These are phyloP conservation scores for Penicillium griseofulvum DNA, from an alignment of 2,329 filamentous ascomycete species.

Conservation along the genomic window DNA sequence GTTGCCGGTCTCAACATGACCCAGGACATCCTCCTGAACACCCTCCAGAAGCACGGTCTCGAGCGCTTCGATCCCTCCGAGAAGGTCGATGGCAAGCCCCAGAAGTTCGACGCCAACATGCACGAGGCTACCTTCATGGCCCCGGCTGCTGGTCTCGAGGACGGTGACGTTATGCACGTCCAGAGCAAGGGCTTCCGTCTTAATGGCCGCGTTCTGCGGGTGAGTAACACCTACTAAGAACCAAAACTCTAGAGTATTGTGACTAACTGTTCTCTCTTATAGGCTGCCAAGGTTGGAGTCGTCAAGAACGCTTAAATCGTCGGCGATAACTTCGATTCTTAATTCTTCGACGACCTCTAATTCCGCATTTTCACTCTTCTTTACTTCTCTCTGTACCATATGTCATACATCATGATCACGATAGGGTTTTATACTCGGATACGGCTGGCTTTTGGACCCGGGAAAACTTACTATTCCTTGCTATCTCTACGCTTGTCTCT, in stretches of 20 bases:
- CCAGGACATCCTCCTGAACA: slow-evolving; percentile 79
- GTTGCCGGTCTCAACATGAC: slow-evolving; percentile 95
- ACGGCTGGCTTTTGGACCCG: slow-evolving; percentile 22
- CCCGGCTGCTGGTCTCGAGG: slow-evolving; percentile 80
- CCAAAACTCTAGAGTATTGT: neutral
- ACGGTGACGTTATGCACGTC: slow-evolving; percentile 84
- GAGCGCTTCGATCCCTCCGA: slow-evolving; percentile 76
- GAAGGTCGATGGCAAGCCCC: slow-evolving; percentile 52
- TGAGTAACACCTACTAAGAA: slow-evolving; percentile 29
- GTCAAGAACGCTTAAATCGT: slow-evolving; percentile 68
- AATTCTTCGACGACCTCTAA: neutral
- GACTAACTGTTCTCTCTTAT: slow-evolving; percentile 8
- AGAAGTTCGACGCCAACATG: slow-evolving; percentile 93
- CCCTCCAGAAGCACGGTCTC: slow-evolving; percentile 89
- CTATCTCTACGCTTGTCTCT: slow-evolving; percentile 25
- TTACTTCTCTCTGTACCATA: slow-evolving; percentile 34
- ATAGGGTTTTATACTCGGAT: slow-evolving; percentile 24
- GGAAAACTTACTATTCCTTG: slow-evolving; percentile 23
- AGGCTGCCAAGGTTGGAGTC: slow-evolving; percentile 90
- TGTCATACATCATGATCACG: slow-evolving; percentile 32
- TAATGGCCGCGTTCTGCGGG: slow-evolving; percentile 81
- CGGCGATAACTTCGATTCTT: slow-evolving; percentile 8
- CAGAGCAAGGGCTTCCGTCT: slow-evolving; percentile 96
- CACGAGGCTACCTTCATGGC: slow-evolving; percentile 97
- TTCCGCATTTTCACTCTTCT: slow-evolving; percentile 7